Base-by-base conservation (phyloP, 2,329 filamentous ascomycete species). In the Apiospora aurea region DNA sequence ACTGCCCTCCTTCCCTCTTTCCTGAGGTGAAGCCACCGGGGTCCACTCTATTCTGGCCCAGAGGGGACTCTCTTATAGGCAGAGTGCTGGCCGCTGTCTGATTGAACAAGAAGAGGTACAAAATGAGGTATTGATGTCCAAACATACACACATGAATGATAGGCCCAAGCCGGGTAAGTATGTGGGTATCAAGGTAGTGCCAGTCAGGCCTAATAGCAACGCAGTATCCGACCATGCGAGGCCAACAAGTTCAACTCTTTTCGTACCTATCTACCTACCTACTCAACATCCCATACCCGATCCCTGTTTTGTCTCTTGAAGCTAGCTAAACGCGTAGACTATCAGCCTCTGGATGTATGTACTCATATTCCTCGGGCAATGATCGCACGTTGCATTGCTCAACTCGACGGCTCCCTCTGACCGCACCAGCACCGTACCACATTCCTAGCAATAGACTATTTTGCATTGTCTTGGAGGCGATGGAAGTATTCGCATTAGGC, bases 391-490 rank as follows among this genome's bases (percentile, higher is more conserved):
- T 41, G 10, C 13, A 64, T n/a, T 41, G 57, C 21, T 64, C 34
- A 21, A 41, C n/a, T 64, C 53, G 53, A 61, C 29, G 18, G 53
- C 18, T 24, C 29, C 16, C 53, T 38, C 16, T n/a, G 34, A 11
- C 34, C 34, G n/a, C 26, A 34, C 34, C 57, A 41, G 57, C 11
- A 13, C 34, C 21, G 4, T 18, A 41, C 34, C 29, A 4, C 57
- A 64, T 64, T 64, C 57, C 57, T 64, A 10, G 34, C 57, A 38
- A n/a, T 21, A n/a, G 7, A 64, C 57, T 64, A 41, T 41, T n/a
- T 41, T 41, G 57, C 57, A n/a, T 64, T 64, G 57, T 41, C 57
- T 64, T 64, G 57, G 57, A 34, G 34, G 57, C 8, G 21, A 34
- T 64, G 57, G 18, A 41, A 61, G 38, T 61, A 38, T 18, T 61